Evolutionary conservation across 768 basidiomycete genomes (phyloP), one percentile per base, ranked within the genome.

Genomic region (Suillus subalutaceus): DNA sequence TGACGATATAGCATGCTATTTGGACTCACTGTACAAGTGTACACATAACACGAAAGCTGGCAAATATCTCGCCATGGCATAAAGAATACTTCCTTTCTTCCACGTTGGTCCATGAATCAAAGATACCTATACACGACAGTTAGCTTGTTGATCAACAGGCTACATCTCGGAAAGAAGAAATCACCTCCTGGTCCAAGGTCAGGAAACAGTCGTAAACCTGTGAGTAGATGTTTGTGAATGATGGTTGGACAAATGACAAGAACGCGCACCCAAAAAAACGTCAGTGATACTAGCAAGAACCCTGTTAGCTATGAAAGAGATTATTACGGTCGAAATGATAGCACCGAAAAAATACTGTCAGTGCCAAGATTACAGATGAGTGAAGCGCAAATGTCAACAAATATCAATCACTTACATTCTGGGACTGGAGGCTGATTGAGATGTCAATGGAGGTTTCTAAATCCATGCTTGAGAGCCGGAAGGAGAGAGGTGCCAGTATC

Each of bases 101-200:
- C 55, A 56, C 20, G 35, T 20, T 37, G 20, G 3, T 5, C 10
- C 12, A 56, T 56, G 20, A 13, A 56, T n/a, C 12, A 37, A 37
- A 56, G 20, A 37, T n/a, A 56, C 20, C 55, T 56, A 37, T 56
- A 56, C 20, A 37, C 3, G 20, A 35, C 20, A n/a, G 6, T 37
- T 37, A 56, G 6, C 35, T 20, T 56, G 35, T 56, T 12, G 18
- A 35, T 56, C 30, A 20, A 56, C 37, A 37, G 35, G 35, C 55
- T n/a, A n/a, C 18, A 56, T 56, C 20, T 56, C 55, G 12, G 18
- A 2, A 37, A 56, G 35, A 37, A n/a, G 12, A 56, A 56, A 37
- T 56, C 20, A 56, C 55, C 35, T 56, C 55, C 35, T n/a, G 55
- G 35, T 56, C 55, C 35, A 56, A 56, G 55, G 55, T 56, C 55